These are phyloP conservation scores for Starmerella ratchasimensis DNA, from an alignment of 805 yeast species.

Conservation along the genomic window DNA sequence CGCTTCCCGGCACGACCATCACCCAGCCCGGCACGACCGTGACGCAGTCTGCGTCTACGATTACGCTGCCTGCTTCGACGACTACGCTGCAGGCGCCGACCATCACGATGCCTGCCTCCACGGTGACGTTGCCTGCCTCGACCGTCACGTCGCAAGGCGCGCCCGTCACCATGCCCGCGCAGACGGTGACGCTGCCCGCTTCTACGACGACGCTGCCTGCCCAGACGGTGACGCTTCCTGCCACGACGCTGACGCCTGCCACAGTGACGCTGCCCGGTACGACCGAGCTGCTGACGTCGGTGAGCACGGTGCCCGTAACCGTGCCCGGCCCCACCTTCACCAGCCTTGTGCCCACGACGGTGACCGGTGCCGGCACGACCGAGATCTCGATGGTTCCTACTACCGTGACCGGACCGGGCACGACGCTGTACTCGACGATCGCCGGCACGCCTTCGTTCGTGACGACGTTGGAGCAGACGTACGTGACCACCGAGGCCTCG, in stretches of 20 bases:
- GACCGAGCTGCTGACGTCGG: no score
- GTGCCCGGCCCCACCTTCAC: no score
- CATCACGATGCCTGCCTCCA: background rate
- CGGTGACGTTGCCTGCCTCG: background rate
- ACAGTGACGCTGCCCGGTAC: no score
- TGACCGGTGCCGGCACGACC: background rate
- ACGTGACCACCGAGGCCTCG: background rate
- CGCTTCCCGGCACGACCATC: constrained; percentile 6
- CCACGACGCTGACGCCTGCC: no score
- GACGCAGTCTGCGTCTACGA: background rate
- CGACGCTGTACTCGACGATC: background rate
- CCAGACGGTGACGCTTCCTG: no score
- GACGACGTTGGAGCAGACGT: background rate
- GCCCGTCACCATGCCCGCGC: background rate
- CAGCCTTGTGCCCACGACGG: no score
- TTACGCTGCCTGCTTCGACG: background rate
- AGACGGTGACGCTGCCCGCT: no score
- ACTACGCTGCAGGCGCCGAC: background rate
- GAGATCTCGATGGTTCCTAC: background rate
- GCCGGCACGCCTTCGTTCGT: background rate
- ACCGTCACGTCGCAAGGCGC: background rate
- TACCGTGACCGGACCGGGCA: background rate
- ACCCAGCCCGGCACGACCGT: background rate
- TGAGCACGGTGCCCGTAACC: no score
- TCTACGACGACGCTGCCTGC: no score